Conservation (phyloP, 225 moss, liverwort and hornwort species). For the Antitrichia curtipendula region DNA sequence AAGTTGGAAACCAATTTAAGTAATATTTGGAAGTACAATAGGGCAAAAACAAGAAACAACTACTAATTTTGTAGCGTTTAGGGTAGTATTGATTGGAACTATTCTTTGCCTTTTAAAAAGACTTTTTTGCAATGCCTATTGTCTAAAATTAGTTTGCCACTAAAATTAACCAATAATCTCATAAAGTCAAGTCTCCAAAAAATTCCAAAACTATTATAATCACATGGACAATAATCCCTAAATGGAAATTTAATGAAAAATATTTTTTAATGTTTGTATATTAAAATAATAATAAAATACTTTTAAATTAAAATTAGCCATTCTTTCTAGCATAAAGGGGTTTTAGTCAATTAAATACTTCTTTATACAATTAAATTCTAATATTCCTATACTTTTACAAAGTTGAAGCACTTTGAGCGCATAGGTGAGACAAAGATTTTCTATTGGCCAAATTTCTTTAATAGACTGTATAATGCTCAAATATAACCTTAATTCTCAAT, state of each 20-base stretch:
- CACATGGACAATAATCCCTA: not conserved
- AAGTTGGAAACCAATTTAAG: too few relatives aligned
- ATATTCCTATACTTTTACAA: not conserved
- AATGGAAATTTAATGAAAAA: not conserved
- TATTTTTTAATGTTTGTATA: rapidly evolving
- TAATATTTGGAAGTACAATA: not conserved
- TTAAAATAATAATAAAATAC: not conserved
- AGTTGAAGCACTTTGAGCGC: not conserved
- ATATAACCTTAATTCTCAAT: not conserved
- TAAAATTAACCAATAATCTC: not conserved
- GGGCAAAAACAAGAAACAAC: not conserved
- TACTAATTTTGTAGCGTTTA: not conserved
- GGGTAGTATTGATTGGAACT: not conserved
- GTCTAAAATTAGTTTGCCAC: not conserved
- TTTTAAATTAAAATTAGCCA: too few relatives aligned
- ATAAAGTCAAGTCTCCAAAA: not conserved
- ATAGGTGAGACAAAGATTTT: not conserved
- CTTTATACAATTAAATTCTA: not conserved
- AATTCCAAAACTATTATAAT: not conserved
- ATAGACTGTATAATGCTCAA: not conserved
- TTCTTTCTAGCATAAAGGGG: not conserved
- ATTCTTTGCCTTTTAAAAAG: not conserved
- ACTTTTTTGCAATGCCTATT: not conserved
- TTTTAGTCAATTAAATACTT: not conserved
- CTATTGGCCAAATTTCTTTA: not conserved